These are phyloP conservation scores for Trichomonascaceae sp. DNA, from an alignment of 1,139 yeast genomes.

Conservation along the genomic window DNA sequence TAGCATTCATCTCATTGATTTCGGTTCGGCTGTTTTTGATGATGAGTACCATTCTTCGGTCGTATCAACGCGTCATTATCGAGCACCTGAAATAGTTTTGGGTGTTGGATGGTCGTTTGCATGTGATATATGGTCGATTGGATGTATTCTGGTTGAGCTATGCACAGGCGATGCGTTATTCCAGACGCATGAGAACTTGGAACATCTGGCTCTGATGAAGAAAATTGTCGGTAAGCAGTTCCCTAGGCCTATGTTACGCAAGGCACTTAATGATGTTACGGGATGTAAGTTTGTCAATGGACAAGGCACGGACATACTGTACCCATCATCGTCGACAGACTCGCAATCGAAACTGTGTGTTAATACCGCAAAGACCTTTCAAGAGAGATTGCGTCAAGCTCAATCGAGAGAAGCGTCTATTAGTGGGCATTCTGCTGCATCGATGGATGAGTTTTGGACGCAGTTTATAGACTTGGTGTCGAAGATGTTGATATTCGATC, in stretches of 20 bases:
- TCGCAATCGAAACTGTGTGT: conserved; percentile 45
- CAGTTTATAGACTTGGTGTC: conserved; percentile 52
- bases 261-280: conserved; percentile 23
- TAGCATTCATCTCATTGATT: conserved; percentile 83
- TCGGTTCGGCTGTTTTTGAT: conserved; percentile 89
- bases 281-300: conserved; percentile 21
- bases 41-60: conserved; percentile 92
- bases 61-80: conserved; percentile 85
- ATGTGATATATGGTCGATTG: conserved; percentile 96
- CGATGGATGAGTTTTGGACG: conserved; percentile 35
- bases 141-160: conserved; percentile 86
- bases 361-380: conserved; percentile 46
- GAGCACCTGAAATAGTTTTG: conserved; percentile 94
- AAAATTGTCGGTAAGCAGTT: conserved; percentile 45
- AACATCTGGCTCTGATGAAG: conserved; percentile 94
- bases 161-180: conserved; percentile 94
- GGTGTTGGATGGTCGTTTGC: conserved; percentile 93
- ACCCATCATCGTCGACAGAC: conserved; percentile 38
- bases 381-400: conserved; percentile 30
- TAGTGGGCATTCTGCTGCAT: neutral
- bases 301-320: conserved; percentile 21
- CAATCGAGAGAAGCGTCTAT: conserved; percentile 12
- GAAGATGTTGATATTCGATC: conserved; percentile 74
- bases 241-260: conserved; percentile 25
- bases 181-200: conserved; percentile 89